Percentiles rank a stretch among this genome's conserved stretches.
Evolutionary conservation across 1,284 basidiomycete genomes (phyloP).

Genomic region (Ceratobasidium papillatum): DNA sequence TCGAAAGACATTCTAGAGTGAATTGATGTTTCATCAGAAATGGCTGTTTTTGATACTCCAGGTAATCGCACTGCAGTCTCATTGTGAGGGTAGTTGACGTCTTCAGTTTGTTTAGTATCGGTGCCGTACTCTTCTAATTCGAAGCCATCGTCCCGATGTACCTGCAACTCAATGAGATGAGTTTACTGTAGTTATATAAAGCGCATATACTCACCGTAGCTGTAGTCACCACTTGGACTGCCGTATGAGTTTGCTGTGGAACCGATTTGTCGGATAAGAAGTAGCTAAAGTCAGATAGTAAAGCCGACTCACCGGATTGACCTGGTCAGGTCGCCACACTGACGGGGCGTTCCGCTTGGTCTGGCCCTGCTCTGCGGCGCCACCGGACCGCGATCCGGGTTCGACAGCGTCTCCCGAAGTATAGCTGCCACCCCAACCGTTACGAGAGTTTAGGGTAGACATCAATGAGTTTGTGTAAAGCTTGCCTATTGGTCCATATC

Average conservation of each 20-base stretch:
- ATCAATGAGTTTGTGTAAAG: constrained; percentile 36
- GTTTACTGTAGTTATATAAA: background rate
- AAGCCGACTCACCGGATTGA: constrained; percentile 16
- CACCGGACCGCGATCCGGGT: constrained; percentile 17
- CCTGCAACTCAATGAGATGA: background rate
- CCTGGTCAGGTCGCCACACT: constrained; percentile 28
- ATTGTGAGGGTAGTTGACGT: background rate
- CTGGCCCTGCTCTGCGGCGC: background rate
- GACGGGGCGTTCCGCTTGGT: constrained; percentile 6
- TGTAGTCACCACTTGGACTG: constrained; percentile 27
- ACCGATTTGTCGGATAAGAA: background rate
- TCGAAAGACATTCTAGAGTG: constrained; percentile 28
- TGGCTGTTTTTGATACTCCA: constrained; percentile 7
- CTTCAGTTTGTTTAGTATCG: background rate
- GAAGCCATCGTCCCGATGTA: constrained; percentile 35
- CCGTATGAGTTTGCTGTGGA: background rate
- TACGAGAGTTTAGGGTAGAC: constrained; percentile 38
- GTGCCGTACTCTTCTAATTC: constrained; percentile 20
- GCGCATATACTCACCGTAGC: constrained; percentile 36
- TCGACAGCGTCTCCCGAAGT: constrained; percentile 1
- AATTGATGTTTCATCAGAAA: constrained; percentile 24
- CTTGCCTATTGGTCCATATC: constrained; percentile 16
- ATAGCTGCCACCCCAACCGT: constrained; percentile 37
- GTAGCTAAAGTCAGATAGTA: background rate
- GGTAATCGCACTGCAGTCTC: constrained; percentile 20